Evolutionary conservation across 2,329 filamentous ascomycete genomes (phyloP).

Genomic region (Waltergamsia citrina): DNA sequence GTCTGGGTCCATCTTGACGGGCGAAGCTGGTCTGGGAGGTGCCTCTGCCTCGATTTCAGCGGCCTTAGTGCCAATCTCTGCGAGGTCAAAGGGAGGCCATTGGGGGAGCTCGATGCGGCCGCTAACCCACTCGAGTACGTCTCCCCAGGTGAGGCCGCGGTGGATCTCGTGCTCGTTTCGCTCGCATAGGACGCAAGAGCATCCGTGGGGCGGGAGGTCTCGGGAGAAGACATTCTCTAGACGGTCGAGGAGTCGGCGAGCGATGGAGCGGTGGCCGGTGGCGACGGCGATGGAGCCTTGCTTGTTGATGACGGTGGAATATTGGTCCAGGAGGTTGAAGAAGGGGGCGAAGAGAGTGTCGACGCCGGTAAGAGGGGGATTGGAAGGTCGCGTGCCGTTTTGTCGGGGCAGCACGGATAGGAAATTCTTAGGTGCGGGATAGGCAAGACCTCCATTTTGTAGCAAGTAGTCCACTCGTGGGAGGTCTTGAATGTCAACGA

Average conservation of each 20-base stretch:
- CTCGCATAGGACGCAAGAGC: constrained; percentile 76
- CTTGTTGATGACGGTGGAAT: constrained; percentile 68
- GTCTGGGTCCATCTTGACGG: constrained; percentile 77
- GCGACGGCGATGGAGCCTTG: constrained; percentile 90
- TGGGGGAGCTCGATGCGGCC: constrained; percentile 75
- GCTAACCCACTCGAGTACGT: constrained; percentile 87
- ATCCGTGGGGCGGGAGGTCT: constrained; percentile 81
- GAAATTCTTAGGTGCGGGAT: constrained; percentile 64
- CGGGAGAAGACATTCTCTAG: constrained; percentile 91
- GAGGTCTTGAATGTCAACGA: constrained; percentile 58
- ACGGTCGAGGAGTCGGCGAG: constrained; percentile 77
- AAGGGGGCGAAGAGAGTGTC: constrained; percentile 75
- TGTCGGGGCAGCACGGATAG: constrained; percentile 52
- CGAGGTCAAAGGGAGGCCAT: constrained; percentile 82
- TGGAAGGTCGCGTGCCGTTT: constrained; percentile 48
- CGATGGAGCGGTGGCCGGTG: constrained; percentile 91
- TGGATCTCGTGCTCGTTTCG: constrained; percentile 42
- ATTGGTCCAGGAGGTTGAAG: constrained; percentile 73
- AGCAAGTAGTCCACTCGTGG: constrained; percentile 88
- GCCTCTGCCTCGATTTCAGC: constrained; percentile 51
- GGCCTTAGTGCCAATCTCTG: constrained; percentile 50
- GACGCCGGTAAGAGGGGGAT: constrained; percentile 56
- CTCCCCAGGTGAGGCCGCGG: constrained; percentile 82
- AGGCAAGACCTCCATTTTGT: constrained; percentile 73
- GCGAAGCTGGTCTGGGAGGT: constrained; percentile 47